Evolutionary conservation across 2,329 filamentous ascomycete species (phyloP), one percentile per base, ranked within the genome.

Genomic region (Phialophora macrospora): DNA sequence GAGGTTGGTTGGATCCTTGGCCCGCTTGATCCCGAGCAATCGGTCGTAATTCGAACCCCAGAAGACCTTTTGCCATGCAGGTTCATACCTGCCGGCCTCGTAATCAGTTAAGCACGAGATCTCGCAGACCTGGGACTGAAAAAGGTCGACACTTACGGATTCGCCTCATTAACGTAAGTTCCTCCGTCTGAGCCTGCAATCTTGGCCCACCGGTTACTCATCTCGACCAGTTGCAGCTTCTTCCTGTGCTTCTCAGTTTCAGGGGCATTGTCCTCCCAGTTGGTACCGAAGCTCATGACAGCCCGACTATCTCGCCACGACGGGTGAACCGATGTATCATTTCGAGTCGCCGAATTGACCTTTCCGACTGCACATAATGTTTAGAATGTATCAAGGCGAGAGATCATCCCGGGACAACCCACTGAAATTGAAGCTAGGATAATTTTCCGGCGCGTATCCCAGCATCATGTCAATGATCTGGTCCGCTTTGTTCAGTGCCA

Each of bases 1-100:
- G 1, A 84, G 75, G 58, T 83, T 81, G 0, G 73, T 62, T 0
- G 82, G 83, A 65, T 85, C 83, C n/a, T 82, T 72, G 0, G 68
- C 52, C 12, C 75, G 74, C 74, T 85, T 85, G 60, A 85, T 81
- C 12, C 71, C 54, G 0, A 81, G 68, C 3, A 85, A 72, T 1
- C 76, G 75, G 14, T 76, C 70, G 67, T 85, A 85, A 54, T 84
- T 83, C 12, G 55, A 49, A 0, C 74, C 72, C 63, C 69, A 77
- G 51, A 75, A 76, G 2, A 70, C 73, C 32, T 73, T 63, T 60
- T 75, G 65, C 66, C 72, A 74, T 51, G 76, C 69, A 4, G 71
- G 74, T 63, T 77, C 74, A 55, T 73, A 73, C 6, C 72, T 74
- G 41, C 48, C 2, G 14, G 20, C 20, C 26, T 26, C 4, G n/a